These are phyloP conservation scores for Claviceps capensis DNA, from an alignment of 2,329 filamentous ascomycete species.

Conservation along the genomic window DNA sequence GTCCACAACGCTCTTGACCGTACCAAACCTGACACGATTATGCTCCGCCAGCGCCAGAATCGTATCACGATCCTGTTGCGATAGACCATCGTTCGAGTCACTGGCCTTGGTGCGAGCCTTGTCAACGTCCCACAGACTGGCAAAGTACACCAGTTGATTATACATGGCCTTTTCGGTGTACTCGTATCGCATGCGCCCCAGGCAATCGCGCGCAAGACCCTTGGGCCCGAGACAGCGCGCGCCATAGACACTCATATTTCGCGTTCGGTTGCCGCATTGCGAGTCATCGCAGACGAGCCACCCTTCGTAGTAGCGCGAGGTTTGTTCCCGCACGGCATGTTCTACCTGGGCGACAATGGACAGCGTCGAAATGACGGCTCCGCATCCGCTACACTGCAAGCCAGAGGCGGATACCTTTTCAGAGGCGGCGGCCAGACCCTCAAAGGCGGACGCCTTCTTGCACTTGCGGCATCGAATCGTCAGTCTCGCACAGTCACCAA, in stretches of 20 bases:
- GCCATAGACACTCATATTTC: constrained; percentile 89
- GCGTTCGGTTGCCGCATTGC: constrained; percentile 72
- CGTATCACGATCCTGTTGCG: constrained; percentile 46
- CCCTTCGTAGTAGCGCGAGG: constrained; percentile 78
- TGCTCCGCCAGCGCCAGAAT: constrained; percentile 62
- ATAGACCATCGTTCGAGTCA: constrained; percentile 26
- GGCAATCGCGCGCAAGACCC: constrained; percentile 71
- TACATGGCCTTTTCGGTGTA: constrained; percentile 81
- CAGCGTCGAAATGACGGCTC: constrained; percentile 50
- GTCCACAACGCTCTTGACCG: constrained; percentile 64
- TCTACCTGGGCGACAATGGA: constrained; percentile 80
- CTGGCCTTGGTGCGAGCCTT: constrained; percentile 47
- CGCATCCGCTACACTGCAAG: constrained; percentile 59
- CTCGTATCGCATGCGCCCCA: constrained; percentile 80
- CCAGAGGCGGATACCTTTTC: constrained; percentile 58
- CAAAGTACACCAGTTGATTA: constrained; percentile 86
- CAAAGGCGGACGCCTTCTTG: constrained; percentile 57
- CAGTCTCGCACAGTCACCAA: constrained; percentile 66
- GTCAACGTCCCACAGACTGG: constrained; percentile 78
- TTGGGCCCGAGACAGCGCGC: constrained; percentile 77
- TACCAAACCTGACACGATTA: constrained; percentile 67
- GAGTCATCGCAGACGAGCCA: constrained; percentile 86
- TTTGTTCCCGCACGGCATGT: constrained; percentile 62
- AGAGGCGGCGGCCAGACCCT: constrained; percentile 51
- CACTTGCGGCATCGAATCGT: constrained; percentile 71